Base-by-base conservation (phyloP, 306 rosid genomes). In the Cicer pinnatifidum region DNA sequence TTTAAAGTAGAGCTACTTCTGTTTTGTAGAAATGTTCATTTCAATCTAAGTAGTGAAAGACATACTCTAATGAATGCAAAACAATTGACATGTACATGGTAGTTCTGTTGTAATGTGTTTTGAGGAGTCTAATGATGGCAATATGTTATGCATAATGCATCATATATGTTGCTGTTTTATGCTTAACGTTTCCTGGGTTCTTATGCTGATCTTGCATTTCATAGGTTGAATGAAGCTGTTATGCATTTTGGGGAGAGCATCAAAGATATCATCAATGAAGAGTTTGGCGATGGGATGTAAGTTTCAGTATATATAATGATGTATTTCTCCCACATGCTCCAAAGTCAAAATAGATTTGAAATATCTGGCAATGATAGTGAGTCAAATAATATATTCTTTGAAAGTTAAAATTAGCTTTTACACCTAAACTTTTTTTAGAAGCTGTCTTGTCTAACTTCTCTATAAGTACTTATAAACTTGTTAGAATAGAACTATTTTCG, bases 231-330 rank as follows among this genome's bases (percentile, higher is more conserved):
- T 62, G 98, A 93, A 87, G 98, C 94, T 38, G 82, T 91, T 20
- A 89, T 91, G 97, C 97, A 93, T 85, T 93, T 93, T 75, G 97
- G 98, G 50, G 97, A 91, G 90, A 93, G 97, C 88, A 93, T 93
- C 86, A 93, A 93, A 82, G 97, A 91, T 48, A 89, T 93, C 20
- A 83, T 93, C 86, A 89, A 93, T 46, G 98, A 93, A 79, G 98
- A 91, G 45, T 93, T 88, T 91, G 98, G 98, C 47, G 98, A 93
- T 80, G 97, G 98, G 76, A 93, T 93, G 98, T 93, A 77, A 88
- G 98, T 89, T 82, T 64, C 9, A 1, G 2, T 81, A 65, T 63
- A 5, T 46, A 13, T 53, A 41, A 28, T 73, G 41, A 46, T 62
- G 52, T 52, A 20, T 73, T 69, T 68, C 51, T 71, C 47, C 37